Evolutionary conservation across 257 asterid species (phyloP), one percentile per base, ranked within the genome.

Genomic region (Jasminum sambac): DNA sequence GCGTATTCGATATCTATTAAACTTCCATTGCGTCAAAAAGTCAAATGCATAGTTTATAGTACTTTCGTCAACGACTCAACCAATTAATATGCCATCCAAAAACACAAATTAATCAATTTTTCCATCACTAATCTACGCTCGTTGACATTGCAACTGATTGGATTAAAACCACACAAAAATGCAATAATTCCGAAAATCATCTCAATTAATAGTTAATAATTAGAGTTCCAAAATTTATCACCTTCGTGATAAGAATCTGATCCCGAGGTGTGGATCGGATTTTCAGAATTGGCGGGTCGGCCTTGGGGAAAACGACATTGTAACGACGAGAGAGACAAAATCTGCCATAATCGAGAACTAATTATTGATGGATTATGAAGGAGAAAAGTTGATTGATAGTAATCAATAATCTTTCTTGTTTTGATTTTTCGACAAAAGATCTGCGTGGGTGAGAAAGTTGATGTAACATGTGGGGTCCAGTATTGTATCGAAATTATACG

Each of bases 1-100:
- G 60, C 55, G 76, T 64, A 74, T 8, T n/a, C 72, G 72, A 63
- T 77, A 40, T 67, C 75, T n/a, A 57, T 52, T 71, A 74, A 65
- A 62, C 57, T 46, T 64, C 67, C 74, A 73, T 60, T 50, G 64
- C 66, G 72, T 63, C 42, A 36, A 70, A 26, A 63, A 67, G n/a
- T n/a, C n/a, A n/a, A n/a, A n/a, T 17, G 52, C 73, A 66, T 34
- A 43, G 16, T 64, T 39, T 50, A 48, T 69, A 64, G 67, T 30
- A 74, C 34, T 7, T 61, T 19, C 65, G 63, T 60, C 75, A 39
- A 30, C 36, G 4, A 30, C 36, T n/a, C n/a, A 30, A 71, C 63
- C 80, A 21, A n/a, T n/a, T n/a, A n/a, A n/a, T 74, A 42, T 9
- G 46, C n/a, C n/a, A 41, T 57, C 74, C 70, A 72, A 5, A 37